phyloP scores from a whole-genome alignment of 768 basidiomycete genomes.

The Termitomyces sp. region DNA sequence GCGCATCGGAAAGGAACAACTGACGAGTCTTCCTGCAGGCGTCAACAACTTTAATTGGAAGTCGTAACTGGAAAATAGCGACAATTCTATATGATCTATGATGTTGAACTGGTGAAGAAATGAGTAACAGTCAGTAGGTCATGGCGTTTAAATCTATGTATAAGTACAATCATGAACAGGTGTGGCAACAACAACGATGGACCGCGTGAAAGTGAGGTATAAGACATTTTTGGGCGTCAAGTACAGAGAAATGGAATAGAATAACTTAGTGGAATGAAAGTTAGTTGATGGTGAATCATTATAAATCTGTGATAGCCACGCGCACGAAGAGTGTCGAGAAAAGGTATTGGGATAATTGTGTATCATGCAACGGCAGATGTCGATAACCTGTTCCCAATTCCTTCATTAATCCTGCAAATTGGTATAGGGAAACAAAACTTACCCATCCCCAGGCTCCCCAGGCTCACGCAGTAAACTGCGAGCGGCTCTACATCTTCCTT shows the following conservation, averaged over 20 bases:
- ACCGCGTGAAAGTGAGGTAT: background rate
- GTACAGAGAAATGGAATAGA: background rate
- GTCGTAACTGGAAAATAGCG: background rate
- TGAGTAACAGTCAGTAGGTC: background rate
- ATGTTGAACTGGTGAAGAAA: background rate
- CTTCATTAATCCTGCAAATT: slow-evolving; percentile 1
- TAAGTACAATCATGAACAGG: background rate
- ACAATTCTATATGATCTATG: background rate
- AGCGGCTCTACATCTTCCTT: slow-evolving; percentile 58
- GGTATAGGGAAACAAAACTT: slow-evolving; percentile 9
- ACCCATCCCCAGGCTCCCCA: slow-evolving; percentile 77
- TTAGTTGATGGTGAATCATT: background rate
- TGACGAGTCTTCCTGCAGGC: background rate
- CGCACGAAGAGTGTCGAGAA: slow-evolving; percentile 91
- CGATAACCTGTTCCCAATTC: slow-evolving; percentile 63
- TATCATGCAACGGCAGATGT: slow-evolving; percentile 90
- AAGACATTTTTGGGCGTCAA: background rate
- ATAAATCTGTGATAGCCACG: slow-evolving; percentile 38
- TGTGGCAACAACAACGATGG: background rate
- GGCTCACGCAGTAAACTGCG: slow-evolving; percentile 68
- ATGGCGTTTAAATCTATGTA: background rate
- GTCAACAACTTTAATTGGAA: background rate
- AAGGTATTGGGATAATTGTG: slow-evolving; percentile 80
- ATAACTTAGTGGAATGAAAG: background rate
- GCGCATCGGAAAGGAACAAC: background rate